A percentile compares a stretch with the other conserved stretches of the same genome.
These are phyloP conservation scores for Meira nashicola DNA, from an alignment of 1,284 basidiomycete genomes.

Conservation along the genomic window DNA sequence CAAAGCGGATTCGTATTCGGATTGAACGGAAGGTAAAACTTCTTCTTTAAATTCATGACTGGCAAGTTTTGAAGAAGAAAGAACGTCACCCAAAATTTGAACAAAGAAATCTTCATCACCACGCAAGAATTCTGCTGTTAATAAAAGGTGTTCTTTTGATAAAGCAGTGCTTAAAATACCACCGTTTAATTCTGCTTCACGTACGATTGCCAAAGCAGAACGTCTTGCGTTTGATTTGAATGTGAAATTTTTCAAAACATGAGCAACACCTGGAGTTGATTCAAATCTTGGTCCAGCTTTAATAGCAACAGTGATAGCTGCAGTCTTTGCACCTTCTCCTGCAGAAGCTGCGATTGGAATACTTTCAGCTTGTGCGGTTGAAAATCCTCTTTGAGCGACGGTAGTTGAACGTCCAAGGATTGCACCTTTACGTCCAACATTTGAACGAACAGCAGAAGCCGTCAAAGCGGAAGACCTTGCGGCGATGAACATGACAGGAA, in stretches of 20 bases:
- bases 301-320: constrained; percentile 45
- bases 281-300: constrained; percentile 45
- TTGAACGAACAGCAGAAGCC: too few species aligned
- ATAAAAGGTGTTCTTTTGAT: constrained; percentile 80
- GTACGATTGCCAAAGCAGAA: constrained; percentile 82
- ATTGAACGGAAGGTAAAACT: constrained; percentile 41
- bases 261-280: constrained; percentile 39
- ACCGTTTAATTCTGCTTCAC: constrained; percentile 90
- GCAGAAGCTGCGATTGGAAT: constrained; percentile 13
- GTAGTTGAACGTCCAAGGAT: background rate
- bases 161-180: constrained; percentile 83
- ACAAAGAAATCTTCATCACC: constrained; percentile 68
- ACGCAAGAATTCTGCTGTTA: constrained; percentile 89
- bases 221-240: constrained; percentile 57
- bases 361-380: constrained; percentile 9
- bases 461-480: too few species aligned
- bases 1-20: constrained; percentile 38
- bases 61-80: constrained; percentile 39
- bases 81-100: constrained; percentile 47
- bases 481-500: too few species aligned
- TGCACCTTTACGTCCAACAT: too few species aligned
- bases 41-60: constrained; percentile 50
- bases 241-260: constrained; percentile 24
- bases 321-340: constrained; percentile 37
- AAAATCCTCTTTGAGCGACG: constrained; percentile 8